Percentiles rank a stretch among this genome's conserved stretches.
Evolutionary conservation across 225 moss, liverwort and hornwort species (phyloP).

Genomic region (Sphagnum tenellum): DNA sequence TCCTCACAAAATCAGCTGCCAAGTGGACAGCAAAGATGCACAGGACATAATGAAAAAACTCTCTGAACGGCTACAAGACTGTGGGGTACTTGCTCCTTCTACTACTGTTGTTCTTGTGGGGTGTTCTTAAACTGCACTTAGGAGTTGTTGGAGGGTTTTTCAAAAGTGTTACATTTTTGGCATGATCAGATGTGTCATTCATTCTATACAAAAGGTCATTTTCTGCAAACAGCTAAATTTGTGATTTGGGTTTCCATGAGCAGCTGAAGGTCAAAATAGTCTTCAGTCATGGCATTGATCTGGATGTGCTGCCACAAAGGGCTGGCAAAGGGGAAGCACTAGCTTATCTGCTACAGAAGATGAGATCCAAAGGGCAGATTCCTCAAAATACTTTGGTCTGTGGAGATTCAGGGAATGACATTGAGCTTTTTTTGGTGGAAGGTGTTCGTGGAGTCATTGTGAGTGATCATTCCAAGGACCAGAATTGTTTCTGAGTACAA

Average conservation of each 20-base stretch:
- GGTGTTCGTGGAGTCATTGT: slow-evolving; percentile 71
- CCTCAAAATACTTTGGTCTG: slow-evolving; percentile 59
- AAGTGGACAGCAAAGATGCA: slow-evolving; percentile 57
- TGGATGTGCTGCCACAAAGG: slow-evolving; percentile 63
- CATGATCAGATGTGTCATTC: no score
- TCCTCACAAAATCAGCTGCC: slow-evolving; percentile 69
- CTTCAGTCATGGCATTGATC: slow-evolving; percentile 56
- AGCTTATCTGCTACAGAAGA: slow-evolving; percentile 51
- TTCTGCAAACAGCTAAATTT: no score
- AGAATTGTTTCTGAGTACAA: no score
- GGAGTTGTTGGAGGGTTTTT: not conserved
- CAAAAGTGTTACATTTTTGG: no score
- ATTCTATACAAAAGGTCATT: no score
- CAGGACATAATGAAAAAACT: slow-evolving; percentile 25
- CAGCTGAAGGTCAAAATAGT: slow-evolving; percentile 68
- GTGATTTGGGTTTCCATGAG: not conserved
- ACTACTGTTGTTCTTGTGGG: no score
- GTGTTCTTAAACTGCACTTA: not conserved
- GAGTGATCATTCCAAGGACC: slow-evolving; percentile 17
- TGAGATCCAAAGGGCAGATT: slow-evolving; percentile 40
- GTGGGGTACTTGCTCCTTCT: slow-evolving; percentile 28
- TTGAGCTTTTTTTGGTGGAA: slow-evolving; percentile 67
- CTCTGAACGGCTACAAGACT: slow-evolving; percentile 32
- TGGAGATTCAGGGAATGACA: slow-evolving; percentile 75
- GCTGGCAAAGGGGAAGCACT: slow-evolving; percentile 82